Evolutionary conservation across 2,329 filamentous ascomycete species (phyloP), one percentile per base, ranked within the genome.

Genomic region (Xylariaceae sp.): DNA sequence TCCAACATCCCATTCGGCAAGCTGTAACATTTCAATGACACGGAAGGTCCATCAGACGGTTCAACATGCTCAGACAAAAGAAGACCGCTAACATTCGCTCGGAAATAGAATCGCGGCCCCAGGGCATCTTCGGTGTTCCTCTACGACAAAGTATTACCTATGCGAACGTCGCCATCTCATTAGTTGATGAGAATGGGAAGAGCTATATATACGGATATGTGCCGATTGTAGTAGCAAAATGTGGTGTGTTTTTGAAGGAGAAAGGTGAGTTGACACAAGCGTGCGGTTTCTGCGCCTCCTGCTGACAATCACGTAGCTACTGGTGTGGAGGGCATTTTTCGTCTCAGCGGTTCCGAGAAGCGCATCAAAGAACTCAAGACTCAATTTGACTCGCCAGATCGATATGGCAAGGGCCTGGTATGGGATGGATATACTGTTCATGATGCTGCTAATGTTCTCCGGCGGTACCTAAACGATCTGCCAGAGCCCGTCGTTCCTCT

Each of bases 141-240:
- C 82, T 99, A 56, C 90, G 92, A 67, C 88, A 93, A 70, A 98
- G 93, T 77, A 98, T 99, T 73, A 90, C 89, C 57, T 98, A 99
- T 73, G 95, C 95, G 56, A 99, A 98, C 71, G 95, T 99, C 58
- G 95, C 95, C 62, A 99, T 99, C 69, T 98, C 93, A 20, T 84
- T 99, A 23, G 90, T 95, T 64, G 93, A 98, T 71, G 91, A 93
- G 64, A 84, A 95, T 64, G 93, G 93, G 29, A 87, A 95, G 73
- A 96, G 91, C 76, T 98, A 96, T 74, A 97, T 98, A 51, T 99
- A 98, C 73, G 95, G 95, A 69, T 98, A 98, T 70, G 93, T 99
- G 7, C 95, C 95, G 18, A 98, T 99, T 63, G 93, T 99, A 43
- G 93, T 99, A 51, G 95, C 95, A 37, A 99, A 99, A 74, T 98